These are phyloP conservation scores for Marasmius tenuissimus DNA, from an alignment of 1,284 basidiomycete genomes.

Conservation along the genomic window DNA sequence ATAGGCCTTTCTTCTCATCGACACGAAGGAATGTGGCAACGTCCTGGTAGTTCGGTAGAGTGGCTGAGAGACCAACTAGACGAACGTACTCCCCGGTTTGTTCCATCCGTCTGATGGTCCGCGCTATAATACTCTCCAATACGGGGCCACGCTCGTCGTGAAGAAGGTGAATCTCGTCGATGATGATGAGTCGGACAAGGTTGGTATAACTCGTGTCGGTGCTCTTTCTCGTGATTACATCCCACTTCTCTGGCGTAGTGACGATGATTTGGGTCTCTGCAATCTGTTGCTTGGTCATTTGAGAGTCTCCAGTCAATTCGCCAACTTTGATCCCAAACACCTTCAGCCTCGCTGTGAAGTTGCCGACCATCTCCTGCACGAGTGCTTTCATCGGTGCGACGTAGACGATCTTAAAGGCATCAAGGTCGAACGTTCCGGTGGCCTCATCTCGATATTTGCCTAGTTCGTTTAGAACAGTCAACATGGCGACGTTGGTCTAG, in stretches of 20 bases:
- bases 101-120: constrained; percentile 94
- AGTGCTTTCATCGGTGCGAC: constrained; percentile 99
- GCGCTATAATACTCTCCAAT: constrained; percentile 88
- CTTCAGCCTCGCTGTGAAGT: constrained; percentile 83
- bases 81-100: constrained; percentile 92
- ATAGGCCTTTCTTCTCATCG: constrained; percentile 88
- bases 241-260: constrained; percentile 99
- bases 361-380: constrained; percentile 96
- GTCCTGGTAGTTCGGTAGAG: constrained; percentile 96
- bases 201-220: constrained; percentile 98
- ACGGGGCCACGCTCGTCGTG: constrained; percentile 99
- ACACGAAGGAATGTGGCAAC: constrained; percentile 99
- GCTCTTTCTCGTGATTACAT: constrained; percentile 97
- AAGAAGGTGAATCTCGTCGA: constrained; percentile 97
- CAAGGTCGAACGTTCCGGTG: constrained; percentile 85
- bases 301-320: constrained; percentile 95
- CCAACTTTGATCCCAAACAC: constrained; percentile 88
- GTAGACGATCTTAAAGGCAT: constrained; percentile 97
- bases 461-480: constrained; percentile 89
- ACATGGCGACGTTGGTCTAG: constrained; percentile 97
- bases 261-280: constrained; percentile 98
- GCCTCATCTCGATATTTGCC: constrained; percentile 81
- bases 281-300: constrained; percentile 98
- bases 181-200: constrained; percentile 94
- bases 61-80: constrained; percentile 94